Evolutionary conservation across 2,329 filamentous ascomycete species (phyloP).

Genomic region (Metarhizium brunneum): DNA sequence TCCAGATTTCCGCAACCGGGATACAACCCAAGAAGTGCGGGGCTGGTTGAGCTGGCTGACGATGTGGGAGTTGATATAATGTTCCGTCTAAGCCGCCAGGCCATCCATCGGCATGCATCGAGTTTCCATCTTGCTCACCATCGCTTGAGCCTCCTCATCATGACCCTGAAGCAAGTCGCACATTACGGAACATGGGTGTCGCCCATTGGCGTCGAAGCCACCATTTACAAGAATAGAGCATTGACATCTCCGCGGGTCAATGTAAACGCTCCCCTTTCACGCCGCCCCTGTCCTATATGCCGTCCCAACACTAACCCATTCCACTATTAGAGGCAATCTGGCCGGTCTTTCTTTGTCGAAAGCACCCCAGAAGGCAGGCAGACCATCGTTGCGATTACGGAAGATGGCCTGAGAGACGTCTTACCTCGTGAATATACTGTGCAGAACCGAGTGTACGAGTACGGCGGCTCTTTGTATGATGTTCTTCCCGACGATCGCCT

Average conservation of each 20-base stretch:
- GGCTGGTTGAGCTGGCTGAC: too few species aligned
- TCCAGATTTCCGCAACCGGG: too few species aligned
- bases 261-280: slow-evolving; percentile 12
- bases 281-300: background rate
- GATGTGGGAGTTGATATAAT: too few species aligned
- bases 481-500: slow-evolving; percentile 29
- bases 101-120: background rate
- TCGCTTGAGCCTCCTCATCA: slow-evolving; percentile 3
- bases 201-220: slow-evolving; percentile 25
- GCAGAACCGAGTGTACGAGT: slow-evolving; percentile 39
- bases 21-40: too few species aligned
- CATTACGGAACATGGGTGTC: slow-evolving; percentile 32
- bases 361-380: slow-evolving; percentile 29
- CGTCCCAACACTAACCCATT: background rate
- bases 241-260: slow-evolving; percentile 27
- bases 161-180: slow-evolving; percentile 16
- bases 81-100: too few species aligned
- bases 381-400: slow-evolving; percentile 33
- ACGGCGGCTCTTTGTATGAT: slow-evolving; percentile 38
- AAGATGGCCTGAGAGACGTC: slow-evolving; percentile 25
- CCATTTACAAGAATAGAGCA: slow-evolving; percentile 23
- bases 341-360: slow-evolving; percentile 29
- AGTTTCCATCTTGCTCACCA: background rate
- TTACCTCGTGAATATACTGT: slow-evolving; percentile 34
- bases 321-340: slow-evolving; percentile 16